Evolutionary conservation across 306 rosid genomes (phyloP).

Genomic region (Gastrolobium villosum): DNA sequence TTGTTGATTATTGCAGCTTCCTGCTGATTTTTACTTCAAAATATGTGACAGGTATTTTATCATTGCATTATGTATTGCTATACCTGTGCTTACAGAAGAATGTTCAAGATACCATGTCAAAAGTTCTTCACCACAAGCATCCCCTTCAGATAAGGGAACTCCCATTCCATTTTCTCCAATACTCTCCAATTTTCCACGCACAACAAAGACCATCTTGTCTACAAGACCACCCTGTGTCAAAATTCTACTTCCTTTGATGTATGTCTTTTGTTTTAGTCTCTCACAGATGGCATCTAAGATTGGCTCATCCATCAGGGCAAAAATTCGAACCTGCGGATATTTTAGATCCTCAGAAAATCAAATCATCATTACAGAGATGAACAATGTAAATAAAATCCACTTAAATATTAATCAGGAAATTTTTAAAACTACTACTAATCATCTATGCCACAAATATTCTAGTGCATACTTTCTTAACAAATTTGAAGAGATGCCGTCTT

Average conservation of each 20-base stretch:
- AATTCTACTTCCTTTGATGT: constrained; percentile 14
- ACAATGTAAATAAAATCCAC: background rate
- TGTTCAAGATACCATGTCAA: constrained; percentile 7
- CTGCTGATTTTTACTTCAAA: background rate
- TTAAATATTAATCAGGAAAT: background rate
- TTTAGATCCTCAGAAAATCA: background rate
- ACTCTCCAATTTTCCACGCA: background rate
- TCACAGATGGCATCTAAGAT: no score
- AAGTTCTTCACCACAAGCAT: no score
- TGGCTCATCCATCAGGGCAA: no score
- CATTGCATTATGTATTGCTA: background rate
- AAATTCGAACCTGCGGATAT: constrained; percentile 47
- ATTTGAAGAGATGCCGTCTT: constrained; percentile 66
- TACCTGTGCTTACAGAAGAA: constrained; percentile 3
- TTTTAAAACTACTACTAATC: constrained; percentile 12
- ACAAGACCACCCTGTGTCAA: constrained; percentile 59
- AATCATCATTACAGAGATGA: background rate
- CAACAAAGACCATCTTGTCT: constrained; percentile 83
- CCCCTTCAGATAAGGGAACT: no score
- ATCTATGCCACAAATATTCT: constrained; percentile 10
- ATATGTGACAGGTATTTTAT: background rate
- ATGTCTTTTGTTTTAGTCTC: no score
- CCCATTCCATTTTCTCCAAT: no score
- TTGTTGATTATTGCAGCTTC: background rate
- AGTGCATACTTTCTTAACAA: background rate